Evolutionary conservation across 495 filamentous ascomycete genomes (phyloP).

Genomic region (Talaromyces wortmannii): DNA sequence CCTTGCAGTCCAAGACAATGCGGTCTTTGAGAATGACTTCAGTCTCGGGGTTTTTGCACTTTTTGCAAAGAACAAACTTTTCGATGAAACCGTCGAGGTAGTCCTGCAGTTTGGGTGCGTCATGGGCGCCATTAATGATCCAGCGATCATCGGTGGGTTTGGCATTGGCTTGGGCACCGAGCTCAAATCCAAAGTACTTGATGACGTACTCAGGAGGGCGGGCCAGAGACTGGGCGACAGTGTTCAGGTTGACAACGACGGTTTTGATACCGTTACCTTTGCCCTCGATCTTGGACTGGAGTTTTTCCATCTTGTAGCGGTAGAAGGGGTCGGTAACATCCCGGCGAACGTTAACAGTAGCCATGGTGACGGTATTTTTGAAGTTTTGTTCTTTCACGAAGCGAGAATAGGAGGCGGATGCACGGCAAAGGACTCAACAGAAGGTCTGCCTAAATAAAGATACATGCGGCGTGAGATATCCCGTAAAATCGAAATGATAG

Average conservation of each 20-base stretch:
- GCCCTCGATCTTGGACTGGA: slow-evolving; percentile 98
- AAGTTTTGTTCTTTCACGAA: slow-evolving; percentile 6
- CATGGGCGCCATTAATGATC: slow-evolving; percentile 99
- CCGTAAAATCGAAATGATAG: slow-evolving; percentile 24
- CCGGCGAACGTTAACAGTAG: slow-evolving; percentile 94
- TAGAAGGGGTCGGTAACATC: slow-evolving; percentile 99
- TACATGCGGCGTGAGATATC: slow-evolving; percentile 49
- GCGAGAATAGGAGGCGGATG: slow-evolving; percentile 10
- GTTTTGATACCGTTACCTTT: slow-evolving; percentile 98
- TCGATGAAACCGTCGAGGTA: slow-evolving; percentile 96
- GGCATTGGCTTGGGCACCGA: slow-evolving; percentile 96
- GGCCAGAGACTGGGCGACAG: slow-evolving; percentile 85
- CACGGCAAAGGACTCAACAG: slow-evolving; percentile 34
- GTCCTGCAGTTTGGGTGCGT: slow-evolving; percentile 92
- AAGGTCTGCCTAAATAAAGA: slow-evolving; percentile 35
- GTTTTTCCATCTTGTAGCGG: slow-evolving; percentile 99
- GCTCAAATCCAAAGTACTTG: slow-evolving; percentile 99
- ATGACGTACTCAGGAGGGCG: slow-evolving; percentile 92
- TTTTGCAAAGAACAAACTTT: slow-evolving; percentile 98
- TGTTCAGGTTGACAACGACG: slow-evolving; percentile 93
- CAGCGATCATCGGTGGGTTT: slow-evolving; percentile 96
- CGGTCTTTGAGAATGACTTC: slow-evolving; percentile 87
- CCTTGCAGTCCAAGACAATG: slow-evolving; percentile 95
- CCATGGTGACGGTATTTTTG: slow-evolving; percentile 55
- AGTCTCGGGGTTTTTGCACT: slow-evolving; percentile 99